Evolutionary conservation across 768 basidiomycete species (phyloP).

Genomic region (Boletus rubropictus): DNA sequence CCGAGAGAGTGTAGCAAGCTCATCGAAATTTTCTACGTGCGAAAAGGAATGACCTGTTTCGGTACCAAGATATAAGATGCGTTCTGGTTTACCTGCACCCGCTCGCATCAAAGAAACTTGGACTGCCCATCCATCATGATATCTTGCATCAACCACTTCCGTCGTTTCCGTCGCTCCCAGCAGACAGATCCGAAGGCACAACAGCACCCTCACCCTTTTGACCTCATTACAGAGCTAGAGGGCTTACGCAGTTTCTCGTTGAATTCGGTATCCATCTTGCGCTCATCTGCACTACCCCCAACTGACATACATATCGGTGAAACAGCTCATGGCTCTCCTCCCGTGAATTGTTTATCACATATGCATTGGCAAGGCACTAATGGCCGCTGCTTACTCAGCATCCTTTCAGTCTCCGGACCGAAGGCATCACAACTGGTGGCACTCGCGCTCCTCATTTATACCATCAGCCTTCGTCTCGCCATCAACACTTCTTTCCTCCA

Average conservation of each 20-base stretch:
- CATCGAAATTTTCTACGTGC: too few species aligned
- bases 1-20: too few species aligned
- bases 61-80: too few species aligned
- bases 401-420: constrained; percentile 11
- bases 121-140: too few species aligned
- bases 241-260: constrained; percentile 14
- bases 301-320: not conserved
- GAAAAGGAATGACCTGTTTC: too few species aligned
- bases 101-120: too few species aligned
- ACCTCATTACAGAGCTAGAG: constrained; percentile 5
- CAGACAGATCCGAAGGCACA: not conserved
- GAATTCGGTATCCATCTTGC: constrained; percentile 7
- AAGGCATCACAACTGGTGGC: constrained; percentile 1
- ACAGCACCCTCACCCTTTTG: not conserved
- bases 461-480: constrained; percentile 17
- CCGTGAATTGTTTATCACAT: constrained; percentile 8
- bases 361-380: not conserved
- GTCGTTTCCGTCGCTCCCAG: not conserved
- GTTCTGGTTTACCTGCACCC: too few species aligned
- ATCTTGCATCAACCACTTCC: too few species aligned
- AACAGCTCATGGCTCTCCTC: constrained; percentile 15
- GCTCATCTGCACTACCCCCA: not conserved
- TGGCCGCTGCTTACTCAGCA: not conserved
- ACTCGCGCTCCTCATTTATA: constrained; percentile 21
- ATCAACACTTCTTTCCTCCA: constrained; percentile 5